phyloP scores from a whole-genome alignment of 805 yeast genomes.

The Candida nemodendra region DNA sequence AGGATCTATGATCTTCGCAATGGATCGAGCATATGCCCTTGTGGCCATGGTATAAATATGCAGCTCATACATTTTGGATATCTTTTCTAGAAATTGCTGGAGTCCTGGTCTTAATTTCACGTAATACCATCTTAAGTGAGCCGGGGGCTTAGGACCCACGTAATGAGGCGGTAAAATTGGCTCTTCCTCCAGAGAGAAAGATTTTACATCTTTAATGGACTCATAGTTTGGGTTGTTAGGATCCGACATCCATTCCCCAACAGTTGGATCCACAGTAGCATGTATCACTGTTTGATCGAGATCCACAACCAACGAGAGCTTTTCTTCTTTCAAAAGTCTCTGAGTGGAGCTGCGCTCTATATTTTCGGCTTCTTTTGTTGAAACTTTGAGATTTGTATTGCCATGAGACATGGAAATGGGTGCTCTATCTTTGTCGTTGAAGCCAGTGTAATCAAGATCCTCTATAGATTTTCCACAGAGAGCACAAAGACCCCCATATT shows the following conservation, averaged over 20 bases:
- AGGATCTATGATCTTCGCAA: slow-evolving; percentile 91
- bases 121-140: slow-evolving; percentile 78
- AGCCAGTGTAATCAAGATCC: slow-evolving; percentile 73
- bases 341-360: slow-evolving; percentile 69
- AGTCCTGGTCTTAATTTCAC: slow-evolving; percentile 92
- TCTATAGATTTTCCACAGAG: slow-evolving; percentile 81
- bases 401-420: slow-evolving; percentile 89
- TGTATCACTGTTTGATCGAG: slow-evolving; percentile 96
- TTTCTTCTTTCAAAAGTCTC: slow-evolving; percentile 57
- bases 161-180: slow-evolving; percentile 55
- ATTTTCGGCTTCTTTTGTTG: slow-evolving; percentile 80
- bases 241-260: slow-evolving; percentile 93
- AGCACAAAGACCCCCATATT: slow-evolving; percentile 93
- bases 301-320: slow-evolving; percentile 89
- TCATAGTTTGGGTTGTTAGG: slow-evolving; percentile 81
- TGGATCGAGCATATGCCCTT: slow-evolving; percentile 83
- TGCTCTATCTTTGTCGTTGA: slow-evolving; percentile 67
- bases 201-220: slow-evolving; percentile 75
- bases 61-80: slow-evolving; percentile 72
- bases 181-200: slow-evolving; percentile 79
- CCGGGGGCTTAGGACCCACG: slow-evolving; percentile 58
- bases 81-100: slow-evolving; percentile 62
- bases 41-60: slow-evolving; percentile 99
- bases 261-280: slow-evolving; percentile 96
- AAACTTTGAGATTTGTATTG: slow-evolving; percentile 77